phyloP scores from a whole-genome alignment of 306 rosid species.

The Purshia tridentata region DNA sequence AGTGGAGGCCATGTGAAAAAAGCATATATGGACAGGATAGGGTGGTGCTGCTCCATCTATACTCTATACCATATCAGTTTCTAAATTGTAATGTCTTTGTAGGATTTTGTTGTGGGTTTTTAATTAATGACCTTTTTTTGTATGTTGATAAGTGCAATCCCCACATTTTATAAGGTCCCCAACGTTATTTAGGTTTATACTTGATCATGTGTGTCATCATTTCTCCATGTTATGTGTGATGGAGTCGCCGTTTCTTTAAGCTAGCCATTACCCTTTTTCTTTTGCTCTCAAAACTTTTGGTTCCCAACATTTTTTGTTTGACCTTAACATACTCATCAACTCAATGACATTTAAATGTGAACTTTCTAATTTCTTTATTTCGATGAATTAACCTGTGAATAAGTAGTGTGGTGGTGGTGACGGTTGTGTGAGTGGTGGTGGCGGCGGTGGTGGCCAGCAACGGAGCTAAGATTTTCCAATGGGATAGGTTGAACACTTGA shows the following conservation, averaged over 20 bases:
- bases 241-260: neutral
- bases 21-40: neutral
- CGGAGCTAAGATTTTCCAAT: too few species aligned
- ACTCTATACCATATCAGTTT: neutral
- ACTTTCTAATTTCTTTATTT: too few species aligned
- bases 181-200: too few species aligned
- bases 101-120: neutral
- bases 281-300: neutral
- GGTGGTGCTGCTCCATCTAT: neutral
- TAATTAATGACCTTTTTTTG: neutral
- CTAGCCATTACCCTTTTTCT: neutral
- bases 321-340: too few species aligned
- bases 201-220: neutral
- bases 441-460: too few species aligned
- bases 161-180: constrained; percentile 4
- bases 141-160: constrained; percentile 8
- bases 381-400: too few species aligned
- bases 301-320: neutral
- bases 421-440: too few species aligned
- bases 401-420: too few species aligned
- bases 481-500: too few species aligned
- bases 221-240: neutral
- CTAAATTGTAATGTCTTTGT: too few species aligned
- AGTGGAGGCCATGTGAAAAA: constrained; percentile 27
- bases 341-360: too few species aligned